phyloP scores from a whole-genome alignment of 495 filamentous ascomycete genomes.

The Aspergillus mulundensis region DNA sequence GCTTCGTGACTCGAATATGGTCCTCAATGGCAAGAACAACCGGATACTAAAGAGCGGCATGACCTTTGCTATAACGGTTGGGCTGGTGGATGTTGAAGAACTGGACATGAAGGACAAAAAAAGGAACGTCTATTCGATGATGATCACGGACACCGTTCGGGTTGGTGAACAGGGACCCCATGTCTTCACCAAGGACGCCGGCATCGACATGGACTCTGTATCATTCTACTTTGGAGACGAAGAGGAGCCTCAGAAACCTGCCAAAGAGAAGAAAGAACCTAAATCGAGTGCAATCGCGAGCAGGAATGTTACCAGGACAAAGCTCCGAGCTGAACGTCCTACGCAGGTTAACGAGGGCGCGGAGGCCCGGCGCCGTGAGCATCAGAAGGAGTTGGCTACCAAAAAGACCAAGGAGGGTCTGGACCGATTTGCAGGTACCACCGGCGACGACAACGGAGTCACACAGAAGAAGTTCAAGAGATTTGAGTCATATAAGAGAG shows the following conservation, averaged over 20 bases:
- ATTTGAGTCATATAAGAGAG: constrained; percentile 98
- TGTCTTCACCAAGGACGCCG: constrained; percentile 89
- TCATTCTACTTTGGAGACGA: constrained; percentile 98
- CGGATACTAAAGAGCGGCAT: constrained; percentile 88
- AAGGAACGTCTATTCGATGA: constrained; percentile 79
- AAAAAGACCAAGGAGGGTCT: constrained; percentile 89
- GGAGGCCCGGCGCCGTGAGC: constrained; percentile 80
- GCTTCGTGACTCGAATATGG: constrained; percentile 71
- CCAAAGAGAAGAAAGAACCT: constrained; percentile 73
- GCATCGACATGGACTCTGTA: constrained; percentile 82
- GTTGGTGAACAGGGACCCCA: constrained; percentile 68
- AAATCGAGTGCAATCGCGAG: constrained; percentile 79
- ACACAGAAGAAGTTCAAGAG: constrained; percentile 95
- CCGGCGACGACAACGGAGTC: constrained; percentile 81
- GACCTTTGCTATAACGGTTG: constrained; percentile 85
- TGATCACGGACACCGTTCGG: constrained; percentile 89
- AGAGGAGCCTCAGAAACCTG: constrained; percentile 59
- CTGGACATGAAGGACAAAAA: constrained; percentile 77
- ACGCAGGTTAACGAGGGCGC: constrained; percentile 84
- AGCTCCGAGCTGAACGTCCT: constrained; percentile 84
- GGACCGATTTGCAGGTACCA: constrained; percentile 73
- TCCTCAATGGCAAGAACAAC: constrained; percentile 80
- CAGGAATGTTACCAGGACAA: constrained; percentile 90
- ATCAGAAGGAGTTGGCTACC: constrained; percentile 83
- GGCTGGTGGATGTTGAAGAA: constrained; percentile 84